These are phyloP conservation scores for Rhododendron simsii DNA, from an alignment of 148 eudicot species.

Conservation along the genomic window DNA sequence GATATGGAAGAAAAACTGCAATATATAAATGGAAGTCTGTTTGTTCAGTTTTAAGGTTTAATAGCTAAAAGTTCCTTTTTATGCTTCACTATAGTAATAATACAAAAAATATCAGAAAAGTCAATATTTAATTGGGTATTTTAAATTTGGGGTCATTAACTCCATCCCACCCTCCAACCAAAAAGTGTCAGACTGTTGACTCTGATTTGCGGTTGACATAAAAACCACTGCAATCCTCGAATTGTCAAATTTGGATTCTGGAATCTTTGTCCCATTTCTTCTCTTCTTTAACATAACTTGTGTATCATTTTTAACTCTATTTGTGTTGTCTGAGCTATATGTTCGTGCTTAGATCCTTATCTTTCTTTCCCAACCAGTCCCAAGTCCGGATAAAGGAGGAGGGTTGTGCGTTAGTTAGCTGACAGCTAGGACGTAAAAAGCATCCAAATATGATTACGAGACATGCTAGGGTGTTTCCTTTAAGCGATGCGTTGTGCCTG, in stretches of 20 bases:
- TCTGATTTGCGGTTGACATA: not conserved
- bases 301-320: no score
- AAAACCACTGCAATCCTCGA: not conserved
- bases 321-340: not conserved
- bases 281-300: not conserved
- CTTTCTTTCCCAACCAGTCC: no score
- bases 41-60: not conserved
- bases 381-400: no score
- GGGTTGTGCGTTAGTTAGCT: no score
- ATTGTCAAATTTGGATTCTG: not conserved
- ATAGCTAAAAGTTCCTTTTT: not conserved
- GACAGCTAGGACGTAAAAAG: no score
- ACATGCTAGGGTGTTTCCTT: no score
- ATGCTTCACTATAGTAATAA: not conserved
- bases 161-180: not conserved
- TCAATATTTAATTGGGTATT: not conserved
- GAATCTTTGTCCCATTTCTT: not conserved
- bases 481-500: no score
- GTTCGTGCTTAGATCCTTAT: no score
- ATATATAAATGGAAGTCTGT: not conserved
- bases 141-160: not conserved
- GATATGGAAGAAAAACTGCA: not conserved
- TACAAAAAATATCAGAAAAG: not conserved
- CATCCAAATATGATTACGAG: no score
- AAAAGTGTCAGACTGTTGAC: not conserved